Conservation (phyloP, 129 eudicot species). For the Flaveria robusta region DNA sequence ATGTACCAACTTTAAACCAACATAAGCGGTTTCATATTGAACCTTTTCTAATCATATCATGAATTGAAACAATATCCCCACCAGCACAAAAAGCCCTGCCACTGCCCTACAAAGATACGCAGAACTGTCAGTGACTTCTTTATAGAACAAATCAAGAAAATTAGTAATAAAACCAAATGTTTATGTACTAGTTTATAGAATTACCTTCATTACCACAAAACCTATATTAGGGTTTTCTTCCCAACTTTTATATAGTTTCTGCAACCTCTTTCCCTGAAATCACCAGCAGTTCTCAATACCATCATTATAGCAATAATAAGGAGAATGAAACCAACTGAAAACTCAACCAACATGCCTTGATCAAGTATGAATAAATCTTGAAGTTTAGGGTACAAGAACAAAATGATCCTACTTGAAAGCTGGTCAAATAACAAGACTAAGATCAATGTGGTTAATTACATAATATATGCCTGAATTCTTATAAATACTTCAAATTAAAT, state of each 20-base stretch:
- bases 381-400: neutral
- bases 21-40: neutral
- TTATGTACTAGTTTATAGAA: neutral
- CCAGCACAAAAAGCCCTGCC: conserved; percentile 88
- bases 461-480: conserved; percentile 2
- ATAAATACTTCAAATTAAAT: neutral
- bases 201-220: conserved; percentile 80
- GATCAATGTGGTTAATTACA: neutral
- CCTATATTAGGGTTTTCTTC: conserved; percentile 69
- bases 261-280: conserved; percentile 56
- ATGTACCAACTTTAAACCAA: neutral
- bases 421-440: neutral
- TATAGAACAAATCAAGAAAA: neutral
- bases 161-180: conserved; percentile 10
- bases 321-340: neutral
- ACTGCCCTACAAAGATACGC: conserved; percentile 61
- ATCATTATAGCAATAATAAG: neutral
- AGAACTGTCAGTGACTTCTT: conserved; percentile 14
- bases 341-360: neutral
- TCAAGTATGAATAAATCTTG: neutral
- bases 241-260: conserved; percentile 70
- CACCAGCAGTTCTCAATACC: conserved; percentile 2
- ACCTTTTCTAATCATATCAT: conserved; percentile 54
- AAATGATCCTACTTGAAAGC: neutral
- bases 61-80: conserved; percentile 67